Conservation (phyloP, 2,329 filamentous ascomycete species). For the Diaporthe citri region DNA sequence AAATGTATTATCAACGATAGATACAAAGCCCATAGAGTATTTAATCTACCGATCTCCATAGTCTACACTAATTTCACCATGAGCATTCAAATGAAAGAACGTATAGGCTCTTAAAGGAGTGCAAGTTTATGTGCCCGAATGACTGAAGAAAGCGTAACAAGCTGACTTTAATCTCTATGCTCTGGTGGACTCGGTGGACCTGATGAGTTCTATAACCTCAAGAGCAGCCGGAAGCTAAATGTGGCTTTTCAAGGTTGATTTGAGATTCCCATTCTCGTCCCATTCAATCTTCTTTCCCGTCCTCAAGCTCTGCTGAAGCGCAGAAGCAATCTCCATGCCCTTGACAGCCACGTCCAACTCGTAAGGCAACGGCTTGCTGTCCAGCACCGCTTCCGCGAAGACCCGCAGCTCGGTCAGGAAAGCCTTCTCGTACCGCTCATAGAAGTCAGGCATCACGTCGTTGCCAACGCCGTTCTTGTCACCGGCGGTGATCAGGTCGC, state of each 20-base stretch:
- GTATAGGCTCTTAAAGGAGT: too few species aligned
- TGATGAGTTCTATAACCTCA: too few species aligned
- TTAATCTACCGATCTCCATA: background rate
- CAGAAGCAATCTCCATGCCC: constrained; percentile 29
- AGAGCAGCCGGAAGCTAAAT: background rate
- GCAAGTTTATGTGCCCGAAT: too few species aligned
- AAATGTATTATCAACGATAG: constrained; percentile 1
- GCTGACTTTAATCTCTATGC: background rate
- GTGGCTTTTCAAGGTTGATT: background rate
- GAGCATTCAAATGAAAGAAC: too few species aligned
- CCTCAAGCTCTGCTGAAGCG: constrained; percentile 23
- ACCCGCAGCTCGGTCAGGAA: constrained; percentile 35
- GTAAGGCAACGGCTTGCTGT: constrained; percentile 32
- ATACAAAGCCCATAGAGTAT: background rate
- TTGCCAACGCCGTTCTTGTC: constrained; percentile 6
- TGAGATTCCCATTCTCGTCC: background rate
- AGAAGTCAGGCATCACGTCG: constrained; percentile 27
- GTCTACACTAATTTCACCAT: background rate
- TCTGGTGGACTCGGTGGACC: background rate
- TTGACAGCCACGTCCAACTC: constrained; percentile 25
- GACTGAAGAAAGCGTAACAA: too few species aligned
- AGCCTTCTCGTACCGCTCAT: constrained; percentile 30
- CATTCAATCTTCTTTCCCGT: constrained; percentile 7
- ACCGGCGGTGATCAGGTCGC: constrained; percentile 16
- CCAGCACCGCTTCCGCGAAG: constrained; percentile 32